phyloP scores from a whole-genome alignment of 257 asterid genomes.

The Nyctanthes arbortristis region DNA sequence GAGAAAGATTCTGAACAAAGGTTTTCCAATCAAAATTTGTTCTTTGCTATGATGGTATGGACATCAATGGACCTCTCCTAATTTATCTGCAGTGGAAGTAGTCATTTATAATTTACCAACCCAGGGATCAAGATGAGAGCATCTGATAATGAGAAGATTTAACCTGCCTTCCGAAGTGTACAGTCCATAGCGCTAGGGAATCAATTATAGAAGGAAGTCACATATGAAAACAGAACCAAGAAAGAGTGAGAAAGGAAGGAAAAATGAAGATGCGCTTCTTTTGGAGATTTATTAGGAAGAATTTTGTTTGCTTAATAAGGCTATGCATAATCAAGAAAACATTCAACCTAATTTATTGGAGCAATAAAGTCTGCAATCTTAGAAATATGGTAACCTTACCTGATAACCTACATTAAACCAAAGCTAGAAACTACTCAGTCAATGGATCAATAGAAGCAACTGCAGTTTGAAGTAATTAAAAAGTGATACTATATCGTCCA shows the following conservation, averaged over 20 bases:
- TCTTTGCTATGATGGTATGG: background rate
- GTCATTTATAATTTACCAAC: background rate
- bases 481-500: background rate
- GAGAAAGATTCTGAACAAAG: background rate
- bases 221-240: background rate
- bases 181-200: background rate
- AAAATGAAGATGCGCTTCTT: background rate
- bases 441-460: slow-evolving; percentile 8
- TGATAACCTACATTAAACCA: background rate
- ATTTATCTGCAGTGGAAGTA: background rate
- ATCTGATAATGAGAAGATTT: background rate
- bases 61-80: background rate
- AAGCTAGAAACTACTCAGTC: background rate
- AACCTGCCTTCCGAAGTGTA: background rate
- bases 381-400: background rate
- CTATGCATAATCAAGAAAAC: no score
- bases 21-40: background rate
- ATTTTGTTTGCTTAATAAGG: background rate
- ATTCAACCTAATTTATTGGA: no score
- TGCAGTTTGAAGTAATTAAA: slow-evolving; percentile 6
- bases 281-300: background rate
- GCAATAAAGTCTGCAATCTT: no score
- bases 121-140: background rate
- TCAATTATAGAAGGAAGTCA: background rate
- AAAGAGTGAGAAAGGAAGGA: no score